phyloP scores from a whole-genome alignment of 192 early-diverging fungal genomes.

The Backusella circina region DNA sequence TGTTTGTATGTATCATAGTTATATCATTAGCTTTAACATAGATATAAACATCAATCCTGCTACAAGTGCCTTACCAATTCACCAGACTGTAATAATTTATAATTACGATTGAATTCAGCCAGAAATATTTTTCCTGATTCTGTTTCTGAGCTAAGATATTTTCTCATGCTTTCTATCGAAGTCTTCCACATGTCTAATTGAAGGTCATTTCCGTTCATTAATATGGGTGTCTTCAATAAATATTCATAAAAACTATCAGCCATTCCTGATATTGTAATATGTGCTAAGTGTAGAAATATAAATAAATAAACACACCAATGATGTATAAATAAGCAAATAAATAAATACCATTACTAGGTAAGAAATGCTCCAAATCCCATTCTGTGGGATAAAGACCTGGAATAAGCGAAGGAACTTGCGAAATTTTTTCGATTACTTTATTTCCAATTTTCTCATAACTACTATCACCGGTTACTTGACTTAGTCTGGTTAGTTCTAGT shows the following conservation, averaged over 20 bases:
- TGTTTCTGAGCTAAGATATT: constrained; percentile 21
- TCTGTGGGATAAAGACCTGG: constrained; percentile 59
- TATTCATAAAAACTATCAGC: constrained; percentile 64
- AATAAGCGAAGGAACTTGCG: constrained; percentile 37
- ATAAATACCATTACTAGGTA: constrained; percentile 8
- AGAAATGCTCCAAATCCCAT: constrained; percentile 35
- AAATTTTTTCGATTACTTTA: constrained; percentile 45
- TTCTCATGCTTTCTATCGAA: constrained; percentile 17
- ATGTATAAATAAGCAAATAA: neutral
- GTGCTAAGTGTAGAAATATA: neutral
- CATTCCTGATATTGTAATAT: constrained; percentile 41
- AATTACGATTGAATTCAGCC: constrained; percentile 3
- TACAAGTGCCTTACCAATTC: constrained; percentile 22
- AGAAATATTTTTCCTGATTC: constrained; percentile 12
- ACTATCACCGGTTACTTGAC: constrained; percentile 64
- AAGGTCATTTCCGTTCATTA: constrained; percentile 34
- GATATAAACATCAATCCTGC: neutral
- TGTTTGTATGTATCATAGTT: neutral
- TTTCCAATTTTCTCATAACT: constrained; percentile 54
- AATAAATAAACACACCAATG: neutral
- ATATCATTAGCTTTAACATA: neutral
- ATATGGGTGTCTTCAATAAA: constrained; percentile 52
- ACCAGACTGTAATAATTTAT: constrained; percentile 21
- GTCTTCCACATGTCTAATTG: constrained; percentile 38
- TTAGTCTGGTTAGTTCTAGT: constrained; percentile 77